Evolutionary conservation across 129 eudicot species (phyloP).

Genomic region (Silybum marianum): DNA sequence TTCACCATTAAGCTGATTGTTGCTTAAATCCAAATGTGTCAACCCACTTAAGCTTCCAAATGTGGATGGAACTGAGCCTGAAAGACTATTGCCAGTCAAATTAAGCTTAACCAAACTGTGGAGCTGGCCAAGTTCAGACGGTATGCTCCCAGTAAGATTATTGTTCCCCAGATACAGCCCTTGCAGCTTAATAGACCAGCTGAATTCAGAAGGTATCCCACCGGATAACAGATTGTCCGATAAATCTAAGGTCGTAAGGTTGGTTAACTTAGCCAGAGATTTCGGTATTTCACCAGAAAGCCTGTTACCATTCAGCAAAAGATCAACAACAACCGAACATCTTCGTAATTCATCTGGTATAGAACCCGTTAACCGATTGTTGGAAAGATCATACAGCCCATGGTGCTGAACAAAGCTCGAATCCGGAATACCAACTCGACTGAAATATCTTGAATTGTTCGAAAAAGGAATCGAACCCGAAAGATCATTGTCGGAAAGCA

Average conservation of each 20-base stretch:
- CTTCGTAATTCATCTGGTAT: constrained; percentile 65
- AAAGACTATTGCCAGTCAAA: constrained; percentile 51
- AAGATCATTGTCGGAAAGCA: constrained; percentile 63
- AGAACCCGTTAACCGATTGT: constrained; percentile 57
- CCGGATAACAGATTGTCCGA: constrained; percentile 59
- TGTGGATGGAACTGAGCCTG: constrained; percentile 56
- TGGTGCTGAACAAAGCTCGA: constrained; percentile 77
- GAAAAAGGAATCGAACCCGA: constrained; percentile 63
- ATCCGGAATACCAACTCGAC: constrained; percentile 59
- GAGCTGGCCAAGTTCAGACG: constrained; percentile 53
- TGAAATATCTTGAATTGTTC: constrained; percentile 49
- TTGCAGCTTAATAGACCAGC: constrained; percentile 45
- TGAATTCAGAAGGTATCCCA: constrained; percentile 48
- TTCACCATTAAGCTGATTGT: constrained; percentile 55
- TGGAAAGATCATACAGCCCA: constrained; percentile 72
- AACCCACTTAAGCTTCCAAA: constrained; percentile 52
- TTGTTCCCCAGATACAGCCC: constrained; percentile 67
- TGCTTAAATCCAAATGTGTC: constrained; percentile 69
- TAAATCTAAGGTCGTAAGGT: constrained; percentile 62
- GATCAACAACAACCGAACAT: constrained; percentile 64
- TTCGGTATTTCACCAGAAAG: constrained; percentile 61
- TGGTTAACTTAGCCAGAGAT: constrained; percentile 46
- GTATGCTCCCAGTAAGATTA: constrained; percentile 59
- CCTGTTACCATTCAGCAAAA: constrained; percentile 56
- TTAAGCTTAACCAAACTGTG: constrained; percentile 63